These are phyloP conservation scores for Globisporangium uncinulatum DNA, from an alignment of 352 stramenopile species.

Conservation along the genomic window DNA sequence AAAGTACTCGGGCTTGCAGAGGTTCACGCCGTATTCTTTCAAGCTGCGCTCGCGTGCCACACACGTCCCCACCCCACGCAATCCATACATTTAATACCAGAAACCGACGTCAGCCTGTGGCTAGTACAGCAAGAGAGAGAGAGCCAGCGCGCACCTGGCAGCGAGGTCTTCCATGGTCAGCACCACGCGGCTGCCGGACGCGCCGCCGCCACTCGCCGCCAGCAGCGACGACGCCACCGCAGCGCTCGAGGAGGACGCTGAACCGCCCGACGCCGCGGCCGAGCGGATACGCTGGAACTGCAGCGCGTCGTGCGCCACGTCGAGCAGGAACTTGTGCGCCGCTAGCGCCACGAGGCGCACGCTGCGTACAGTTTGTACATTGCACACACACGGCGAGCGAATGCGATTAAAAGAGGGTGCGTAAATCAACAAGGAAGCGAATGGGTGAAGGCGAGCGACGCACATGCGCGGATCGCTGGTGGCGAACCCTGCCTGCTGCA, in stretches of 20 bases:
- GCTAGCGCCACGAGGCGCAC: slow-evolving; percentile 60
- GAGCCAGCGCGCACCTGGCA: slow-evolving; percentile 22
- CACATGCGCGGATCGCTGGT: slow-evolving; percentile 69
- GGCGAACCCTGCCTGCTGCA: slow-evolving; percentile 62
- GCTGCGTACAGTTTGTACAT: slow-evolving; percentile 13
- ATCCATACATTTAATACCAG: too few species aligned
- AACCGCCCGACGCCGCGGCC: slow-evolving; percentile 21
- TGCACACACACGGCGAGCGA: background rate
- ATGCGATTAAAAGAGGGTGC: too few species aligned
- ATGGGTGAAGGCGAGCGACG: slow-evolving; percentile 4
- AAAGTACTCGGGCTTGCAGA: slow-evolving; percentile 79
- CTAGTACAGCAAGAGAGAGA: too few species aligned
- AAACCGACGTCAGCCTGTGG: too few species aligned
- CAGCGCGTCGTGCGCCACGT: slow-evolving; percentile 75
- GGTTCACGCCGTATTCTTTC: slow-evolving; percentile 76
- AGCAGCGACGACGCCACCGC: slow-evolving; percentile 4
- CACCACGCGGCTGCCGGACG: slow-evolving; percentile 23
- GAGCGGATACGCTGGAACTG: slow-evolving; percentile 71
- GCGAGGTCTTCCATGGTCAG: slow-evolving; percentile 76
- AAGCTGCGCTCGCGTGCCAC: slow-evolving; percentile 27
- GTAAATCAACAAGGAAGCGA: too few species aligned
- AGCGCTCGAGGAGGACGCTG: slow-evolving; percentile 8
- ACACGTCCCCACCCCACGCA: background rate
- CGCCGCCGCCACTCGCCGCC: slow-evolving; percentile 13
- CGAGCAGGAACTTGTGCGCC: slow-evolving; percentile 77